Conservation (phyloP, 352 stramenopile species). For the Globisporangium polare region DNA sequence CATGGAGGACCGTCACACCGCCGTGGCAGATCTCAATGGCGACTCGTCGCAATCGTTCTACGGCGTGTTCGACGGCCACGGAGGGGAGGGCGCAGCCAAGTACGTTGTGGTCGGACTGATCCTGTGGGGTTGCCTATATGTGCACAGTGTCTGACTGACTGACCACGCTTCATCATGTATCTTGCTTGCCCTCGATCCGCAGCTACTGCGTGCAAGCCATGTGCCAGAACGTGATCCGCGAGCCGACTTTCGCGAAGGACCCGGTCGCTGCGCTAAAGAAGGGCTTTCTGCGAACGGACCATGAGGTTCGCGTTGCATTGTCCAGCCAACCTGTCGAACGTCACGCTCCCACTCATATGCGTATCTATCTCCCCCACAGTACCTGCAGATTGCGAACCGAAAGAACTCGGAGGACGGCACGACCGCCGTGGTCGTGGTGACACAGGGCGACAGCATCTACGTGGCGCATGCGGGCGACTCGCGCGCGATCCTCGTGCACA, state of each 20-base stretch:
- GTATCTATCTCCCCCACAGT: slow-evolving; percentile 32
- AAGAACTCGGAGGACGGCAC: slow-evolving; percentile 86
- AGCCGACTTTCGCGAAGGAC: slow-evolving; percentile 62
- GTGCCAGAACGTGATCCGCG: slow-evolving; percentile 79
- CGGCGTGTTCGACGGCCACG: slow-evolving; percentile 93
- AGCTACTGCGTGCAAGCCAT: slow-evolving; percentile 82
- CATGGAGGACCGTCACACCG: slow-evolving; percentile 90
- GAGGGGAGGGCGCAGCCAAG: slow-evolving; percentile 86
- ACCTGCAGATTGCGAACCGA: slow-evolving; percentile 79
- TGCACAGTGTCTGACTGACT: not conserved
- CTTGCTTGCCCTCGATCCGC: not conserved
- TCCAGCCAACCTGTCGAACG: not conserved
- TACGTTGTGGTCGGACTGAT: slow-evolving; percentile 34
- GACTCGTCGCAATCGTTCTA: slow-evolving; percentile 88
- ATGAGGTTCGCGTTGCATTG: slow-evolving; percentile 40
- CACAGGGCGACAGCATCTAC: slow-evolving; percentile 69
- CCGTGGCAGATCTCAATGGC: slow-evolving; percentile 70
- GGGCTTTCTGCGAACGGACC: slow-evolving; percentile 73
- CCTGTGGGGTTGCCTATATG: slow-evolving; percentile 9
- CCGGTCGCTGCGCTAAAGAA: slow-evolving; percentile 69
- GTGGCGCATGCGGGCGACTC: slow-evolving; percentile 91
- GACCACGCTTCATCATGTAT: not conserved
- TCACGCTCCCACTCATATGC: not conserved
- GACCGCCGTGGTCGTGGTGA: slow-evolving; percentile 85
- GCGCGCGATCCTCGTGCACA: slow-evolving; percentile 85